These are phyloP conservation scores for Pseudoneurospora amorphoporcata DNA, from an alignment of 495 filamentous ascomycete species.

Conservation along the genomic window DNA sequence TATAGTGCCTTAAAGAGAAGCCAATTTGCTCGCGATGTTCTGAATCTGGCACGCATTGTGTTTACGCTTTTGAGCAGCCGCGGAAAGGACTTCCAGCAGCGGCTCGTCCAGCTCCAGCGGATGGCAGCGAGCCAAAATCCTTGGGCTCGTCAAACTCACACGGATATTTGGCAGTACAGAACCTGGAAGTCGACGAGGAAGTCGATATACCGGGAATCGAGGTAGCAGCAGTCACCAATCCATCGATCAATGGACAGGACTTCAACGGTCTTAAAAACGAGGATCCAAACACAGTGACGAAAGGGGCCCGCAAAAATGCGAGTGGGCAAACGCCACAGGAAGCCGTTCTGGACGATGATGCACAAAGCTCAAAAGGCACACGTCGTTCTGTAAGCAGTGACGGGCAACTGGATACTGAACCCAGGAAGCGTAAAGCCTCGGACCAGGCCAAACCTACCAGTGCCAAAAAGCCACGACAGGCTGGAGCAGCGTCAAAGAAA, in stretches of 20 bases:
- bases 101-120: neutral
- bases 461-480: slow-evolving; percentile 10
- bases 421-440: slow-evolving; percentile 4
- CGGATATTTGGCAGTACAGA: neutral
- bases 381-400: neutral
- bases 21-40: neutral
- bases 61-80: neutral
- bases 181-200: neutral
- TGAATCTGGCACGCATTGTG: neutral
- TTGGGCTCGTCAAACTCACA: neutral
- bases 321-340: neutral
- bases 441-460: neutral
- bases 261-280: neutral
- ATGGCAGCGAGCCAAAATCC: neutral
- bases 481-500: slow-evolving; percentile 4
- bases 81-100: neutral
- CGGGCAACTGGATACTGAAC: neutral
- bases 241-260: neutral
- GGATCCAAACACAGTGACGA: neutral
- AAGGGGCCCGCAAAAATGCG: neutral
- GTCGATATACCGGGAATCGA: neutral
- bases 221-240: neutral
- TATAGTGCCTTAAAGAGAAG: neutral
- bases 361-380: neutral
- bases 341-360: neutral